Percentiles rank a stretch among this genome's conserved stretches.
These are phyloP conservation scores for Euclidium syriacum DNA, from an alignment of 345 rosid genomes.

Conservation along the genomic window DNA sequence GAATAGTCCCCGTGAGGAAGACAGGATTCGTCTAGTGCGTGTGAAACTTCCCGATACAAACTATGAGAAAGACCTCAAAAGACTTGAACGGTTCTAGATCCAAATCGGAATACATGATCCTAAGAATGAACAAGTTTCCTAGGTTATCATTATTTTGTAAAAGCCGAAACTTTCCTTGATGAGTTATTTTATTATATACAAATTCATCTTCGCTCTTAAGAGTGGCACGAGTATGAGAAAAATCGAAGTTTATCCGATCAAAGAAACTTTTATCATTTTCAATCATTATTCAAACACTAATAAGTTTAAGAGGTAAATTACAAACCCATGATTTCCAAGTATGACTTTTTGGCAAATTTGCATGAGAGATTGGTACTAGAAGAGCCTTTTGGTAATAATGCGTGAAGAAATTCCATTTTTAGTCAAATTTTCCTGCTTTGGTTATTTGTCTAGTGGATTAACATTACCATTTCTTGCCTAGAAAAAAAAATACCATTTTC, in stretches of 20 bases:
- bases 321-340: conserved; percentile 17
- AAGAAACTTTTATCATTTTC: neutral
- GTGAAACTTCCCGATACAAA: conserved; percentile 3
- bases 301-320: conserved; percentile 3
- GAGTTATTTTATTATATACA: too few relatives aligned
- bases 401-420: neutral
- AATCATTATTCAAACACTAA: neutral
- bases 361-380: conserved; percentile 17
- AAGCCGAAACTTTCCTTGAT: too few relatives aligned
- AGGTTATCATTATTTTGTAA: too few relatives aligned
- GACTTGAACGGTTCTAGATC: too few relatives aligned
- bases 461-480: conserved; percentile 22
- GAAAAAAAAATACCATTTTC: neutral
- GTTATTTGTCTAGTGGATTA: conserved; percentile 12
- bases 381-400: conserved; percentile 12
- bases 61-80: conserved; percentile 6
- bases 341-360: conserved; percentile 13
- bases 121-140: too few relatives aligned
- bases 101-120: too few relatives aligned
- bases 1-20: neutral
- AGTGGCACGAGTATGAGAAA: too few relatives aligned
- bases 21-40: neutral
- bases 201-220: too few relatives aligned
- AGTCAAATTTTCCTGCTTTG: conserved; percentile 15
- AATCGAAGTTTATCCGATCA: neutral